Percentiles rank a stretch among this genome's conserved stretches.
Evolutionary conservation across 2,329 filamentous ascomycete genomes (phyloP).

Genomic region (Immersiporthe knoxdaviesiana): DNA sequence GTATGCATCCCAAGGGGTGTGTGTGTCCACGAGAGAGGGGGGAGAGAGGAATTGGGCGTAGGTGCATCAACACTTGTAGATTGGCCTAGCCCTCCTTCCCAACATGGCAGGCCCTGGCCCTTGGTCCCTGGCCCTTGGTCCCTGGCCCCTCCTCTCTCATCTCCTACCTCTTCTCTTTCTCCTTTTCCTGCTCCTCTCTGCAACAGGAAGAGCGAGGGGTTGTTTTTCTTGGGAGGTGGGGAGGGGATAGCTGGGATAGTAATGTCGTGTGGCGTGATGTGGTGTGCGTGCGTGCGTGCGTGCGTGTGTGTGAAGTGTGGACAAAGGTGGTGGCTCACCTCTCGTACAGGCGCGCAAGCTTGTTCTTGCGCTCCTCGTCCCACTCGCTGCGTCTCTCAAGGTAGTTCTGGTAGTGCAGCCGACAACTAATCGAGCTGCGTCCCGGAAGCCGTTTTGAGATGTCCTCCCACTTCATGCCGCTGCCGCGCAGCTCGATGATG

Average conservation of each 20-base stretch:
- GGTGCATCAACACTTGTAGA: conserved; percentile 9
- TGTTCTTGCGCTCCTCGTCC: conserved; percentile 98
- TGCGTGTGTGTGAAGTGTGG: neutral
- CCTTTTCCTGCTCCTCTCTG: neutral
- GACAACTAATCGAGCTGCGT: conserved; percentile 90
- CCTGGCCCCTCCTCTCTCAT: neutral
- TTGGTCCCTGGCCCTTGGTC: too few relatives aligned
- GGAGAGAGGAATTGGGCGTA: neutral
- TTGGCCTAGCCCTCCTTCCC: conserved; percentile 13
- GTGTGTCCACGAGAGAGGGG: conserved; percentile 4
- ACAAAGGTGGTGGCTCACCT: conserved; percentile 62
- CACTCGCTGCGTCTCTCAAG: conserved; percentile 90
- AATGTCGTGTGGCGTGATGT: too few relatives aligned
- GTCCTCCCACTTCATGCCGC: conserved; percentile 98
- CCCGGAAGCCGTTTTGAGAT: conserved; percentile 91
- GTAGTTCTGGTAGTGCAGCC: conserved; percentile 96
- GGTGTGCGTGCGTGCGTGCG: neutral
- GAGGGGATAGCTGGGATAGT: too few relatives aligned
- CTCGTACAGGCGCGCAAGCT: conserved; percentile 91
- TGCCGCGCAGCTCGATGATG: conserved; percentile 87
- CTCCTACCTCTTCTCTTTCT: too few relatives aligned
- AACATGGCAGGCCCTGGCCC: too few relatives aligned
- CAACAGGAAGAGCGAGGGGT: too few relatives aligned
- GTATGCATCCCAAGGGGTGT: conserved; percentile 5
- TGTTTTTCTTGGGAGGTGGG: too few relatives aligned